These are phyloP conservation scores for Myxozyma monticola DNA, from an alignment of 805 yeast genomes.

Conservation along the genomic window DNA sequence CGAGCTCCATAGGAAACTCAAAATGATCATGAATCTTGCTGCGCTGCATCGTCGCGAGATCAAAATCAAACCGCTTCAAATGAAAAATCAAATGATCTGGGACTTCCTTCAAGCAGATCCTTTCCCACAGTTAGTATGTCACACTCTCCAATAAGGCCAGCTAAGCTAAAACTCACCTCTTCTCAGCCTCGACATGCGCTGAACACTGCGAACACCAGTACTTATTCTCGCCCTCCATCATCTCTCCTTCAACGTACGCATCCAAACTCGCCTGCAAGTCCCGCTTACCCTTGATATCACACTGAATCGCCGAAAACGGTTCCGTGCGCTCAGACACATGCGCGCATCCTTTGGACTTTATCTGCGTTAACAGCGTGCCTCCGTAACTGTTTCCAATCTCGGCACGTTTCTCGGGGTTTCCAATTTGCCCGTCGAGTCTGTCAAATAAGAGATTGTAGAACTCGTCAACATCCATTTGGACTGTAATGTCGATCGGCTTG, in stretches of 20 bases:
- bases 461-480: conserved; percentile 30
- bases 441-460: conserved; percentile 27
- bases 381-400: conserved; percentile 15
- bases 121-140: too few relatives aligned
- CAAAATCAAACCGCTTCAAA: conserved; percentile 29
- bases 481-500: conserved; percentile 24
- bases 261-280: conserved; percentile 16
- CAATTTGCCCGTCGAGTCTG: conserved; percentile 18
- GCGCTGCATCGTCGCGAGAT: conserved; percentile 28
- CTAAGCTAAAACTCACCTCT: neutral
- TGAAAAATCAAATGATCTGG: conserved; percentile 28
- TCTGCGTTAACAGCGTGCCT: conserved; percentile 24
- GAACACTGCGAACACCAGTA: conserved; percentile 26
- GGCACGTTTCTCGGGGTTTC: conserved; percentile 1
- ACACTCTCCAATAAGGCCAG: neutral
- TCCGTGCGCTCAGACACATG: conserved; percentile 26
- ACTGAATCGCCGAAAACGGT: conserved; percentile 28
- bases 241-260: conserved; percentile 28
- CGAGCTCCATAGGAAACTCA: conserved; percentile 23
- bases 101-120: conserved; percentile 22
- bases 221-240: conserved; percentile 28
- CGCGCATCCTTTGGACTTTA: conserved; percentile 25
- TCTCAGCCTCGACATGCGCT: conserved; percentile 27
- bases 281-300: conserved; percentile 27
- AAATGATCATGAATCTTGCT: conserved; percentile 28